Evolutionary conservation across 2,329 filamentous ascomycete genomes (phyloP), one percentile per base, ranked within the genome.

Genomic region (Xenoacremonium recifei): DNA sequence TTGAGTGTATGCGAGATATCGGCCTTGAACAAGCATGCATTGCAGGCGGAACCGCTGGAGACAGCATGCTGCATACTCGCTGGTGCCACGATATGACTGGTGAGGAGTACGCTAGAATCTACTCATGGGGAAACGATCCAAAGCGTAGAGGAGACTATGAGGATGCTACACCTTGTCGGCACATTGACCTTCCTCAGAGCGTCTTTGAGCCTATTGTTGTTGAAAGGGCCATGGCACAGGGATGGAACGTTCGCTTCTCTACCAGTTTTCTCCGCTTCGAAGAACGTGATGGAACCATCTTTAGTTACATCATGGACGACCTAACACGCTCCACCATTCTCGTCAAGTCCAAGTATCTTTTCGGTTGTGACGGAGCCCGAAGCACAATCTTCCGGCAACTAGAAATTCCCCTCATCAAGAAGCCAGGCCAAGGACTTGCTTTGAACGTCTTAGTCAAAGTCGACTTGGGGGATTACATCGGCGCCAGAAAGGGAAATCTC

Each of bases 401-500:
- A 4, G 55, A 47, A 3, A 53, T 72, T 16, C 65, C 67, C 0
- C 57, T 71, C 71, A 13, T 72, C 64, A 1, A 57, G 69, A 33
- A 75, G 69, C 55, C 65, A 61, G 42, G 64, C 1, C 55, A 61
- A 18, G 69, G 68, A 1, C 29, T 64, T 5, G 69, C 70, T 2
- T 47, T 66, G 37, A 73, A 73, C 38, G 58, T 73, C 3, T 46
- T 71, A 5, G 57, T 70, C 35, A 59, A 71, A 31, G 70, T 68
- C 0, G 76, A 81, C 52, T 60, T 83, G 20, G 59, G 63, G 4
- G 68, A 77, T 45, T 56, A 74, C 10, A 66, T 79, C 21, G 57
- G 72, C 39, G 60, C 70, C 38, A 68, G 79, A 0, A 68, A 65
- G 20, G 81, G 79, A 0, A 83, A 82, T 51, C 64, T 84, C 15